A percentile compares a stretch with the other conserved stretches of the same genome.
Evolutionary conservation across 192 early-diverging fungal species (phyloP).

Genomic region (Chytriomyces hyalinus): DNA sequence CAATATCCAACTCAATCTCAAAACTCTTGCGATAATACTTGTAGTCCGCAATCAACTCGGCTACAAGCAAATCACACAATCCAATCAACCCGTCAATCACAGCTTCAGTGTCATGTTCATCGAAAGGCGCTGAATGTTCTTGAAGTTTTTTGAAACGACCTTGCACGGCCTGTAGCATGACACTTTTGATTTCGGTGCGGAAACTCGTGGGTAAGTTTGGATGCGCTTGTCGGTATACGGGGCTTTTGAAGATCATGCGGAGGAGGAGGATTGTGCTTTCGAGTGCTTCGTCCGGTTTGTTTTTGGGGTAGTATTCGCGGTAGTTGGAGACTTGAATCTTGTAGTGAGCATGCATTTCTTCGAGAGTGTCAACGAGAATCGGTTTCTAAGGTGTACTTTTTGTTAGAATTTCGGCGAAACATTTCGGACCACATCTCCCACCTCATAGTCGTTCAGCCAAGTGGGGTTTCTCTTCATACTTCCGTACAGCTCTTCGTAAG

Average conservation of each 20-base stretch:
- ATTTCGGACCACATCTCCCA: constrained; percentile 22
- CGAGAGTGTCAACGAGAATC: constrained; percentile 48
- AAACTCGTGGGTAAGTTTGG: constrained; percentile 50
- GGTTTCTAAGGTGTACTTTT: constrained; percentile 30
- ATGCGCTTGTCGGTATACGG: constrained; percentile 51
- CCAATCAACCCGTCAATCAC: constrained; percentile 52
- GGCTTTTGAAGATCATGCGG: constrained; percentile 59
- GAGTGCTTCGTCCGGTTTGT: constrained; percentile 55
- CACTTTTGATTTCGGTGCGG: constrained; percentile 43
- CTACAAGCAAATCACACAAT: constrained; percentile 52
- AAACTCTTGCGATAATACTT: constrained; percentile 58
- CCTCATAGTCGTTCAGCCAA: constrained; percentile 48
- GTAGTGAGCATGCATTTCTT: constrained; percentile 58
- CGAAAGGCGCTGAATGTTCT: constrained; percentile 54
- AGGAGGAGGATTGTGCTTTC: constrained; percentile 57
- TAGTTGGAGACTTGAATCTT: constrained; percentile 57
- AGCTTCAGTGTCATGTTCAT: constrained; percentile 53
- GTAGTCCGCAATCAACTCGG: constrained; percentile 56
- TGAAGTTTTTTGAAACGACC: constrained; percentile 51
- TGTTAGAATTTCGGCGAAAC: background rate
- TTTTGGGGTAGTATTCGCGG: constrained; percentile 61
- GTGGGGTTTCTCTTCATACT: constrained; percentile 44
- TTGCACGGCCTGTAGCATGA: constrained; percentile 50
- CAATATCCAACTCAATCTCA: constrained; percentile 58
- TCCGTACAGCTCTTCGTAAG: constrained; percentile 51